Evolutionary conservation across 164 flowering plant genomes (phyloP), one percentile per base, ranked within the genome.

Genomic region (Cinnamomum micranthum): DNA sequence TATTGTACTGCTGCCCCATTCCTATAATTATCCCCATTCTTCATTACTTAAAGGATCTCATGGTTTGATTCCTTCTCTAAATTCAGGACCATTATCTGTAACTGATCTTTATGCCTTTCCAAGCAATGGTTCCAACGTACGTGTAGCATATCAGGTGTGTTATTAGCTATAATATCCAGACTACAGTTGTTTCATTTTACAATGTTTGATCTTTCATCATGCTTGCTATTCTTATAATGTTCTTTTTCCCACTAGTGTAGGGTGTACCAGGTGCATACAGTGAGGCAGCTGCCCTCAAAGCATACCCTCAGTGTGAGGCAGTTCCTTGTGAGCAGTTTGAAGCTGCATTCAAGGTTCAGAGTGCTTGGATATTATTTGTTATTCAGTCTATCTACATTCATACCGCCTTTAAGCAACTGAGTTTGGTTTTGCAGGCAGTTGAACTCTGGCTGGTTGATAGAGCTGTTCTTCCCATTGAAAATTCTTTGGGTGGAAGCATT

Each of bases 391-490:
- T 31, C 17, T 41, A 41, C 13, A 31, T 35, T 65, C 60, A 25
- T 69, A 52, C 68, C 33, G 9, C 62, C 28, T 47, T 67, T 10
- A 1, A 65, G 28, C 2, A 59, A 13, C 71, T 74, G 25, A 20
- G 41, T 68, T 71, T 65, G 63, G 69, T 69, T 76, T 73, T 74
- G 68, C 83, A 90, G 90, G 92, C 92, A 41, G 91, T 91, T 74
- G 95, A 91, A 80, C 76, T 87, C 33, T 91, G 92, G 91, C 73
- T 91, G 33, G 91, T 82, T 64, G 90, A 91, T 52, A 88, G 86
- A 79, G 92, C 90, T 60, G 90, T 91, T 76, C 88, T 91, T 71
- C 90, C 92, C 11, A 86, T 91, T 78, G 95, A 91, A 80, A 89
- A 83, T 81, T 84, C 92, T 62, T 66, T 87, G 17, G 88, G 88